Evolutionary conservation across 805 yeast species (phyloP), one percentile per base, ranked within the genome.

Genomic region (Saccharomycopsis microspora): DNA sequence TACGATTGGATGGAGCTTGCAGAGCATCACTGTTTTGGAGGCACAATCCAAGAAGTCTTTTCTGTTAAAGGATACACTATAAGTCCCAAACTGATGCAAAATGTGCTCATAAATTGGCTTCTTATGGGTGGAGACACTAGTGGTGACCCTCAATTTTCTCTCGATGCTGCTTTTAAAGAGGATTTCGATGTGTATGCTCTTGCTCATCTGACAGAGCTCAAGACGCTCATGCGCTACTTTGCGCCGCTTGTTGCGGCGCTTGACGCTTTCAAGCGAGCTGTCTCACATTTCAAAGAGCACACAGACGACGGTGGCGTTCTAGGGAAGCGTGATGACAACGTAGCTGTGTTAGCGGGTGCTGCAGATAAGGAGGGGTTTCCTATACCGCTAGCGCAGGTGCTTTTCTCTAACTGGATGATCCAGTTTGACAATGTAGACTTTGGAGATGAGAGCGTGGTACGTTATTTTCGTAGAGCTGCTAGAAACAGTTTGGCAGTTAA

Each of bases 361-460:
- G 48, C 53, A 2, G 41, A 44, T 10, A 49, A 46, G 32, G 32
- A 42, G 6, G 51, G 51, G 11, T 39, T 52, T 8, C 55, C 55
- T 31, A 49, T 52, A 33, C 55, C 55, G 6, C 43, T 52, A 32
- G 39, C 53, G 3, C 55, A 52, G 38, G 47, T 48, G 32, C 33
- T 52, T 10, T 47, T 39, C 29, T 48, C 49, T 3, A 52, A 49
- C 33, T 52, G 55, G 55, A 42, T 52, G 43, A 47, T 49, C 30
- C 51, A 52, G 29, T 52, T 52, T 38, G 37, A 36, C 28, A 34
- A n/a, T 5, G 11, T 39, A 7, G 37, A 28, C 8, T 52, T 47
- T 32, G 33, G 38, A 19, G 48, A 52, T 33, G 44, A 38, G 6
- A 38, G 34, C 5, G 42, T 47, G 8, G 33, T 49, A 43, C 37